Percentiles rank a stretch among this genome's conserved stretches.
Conservation (phyloP, 768 basidiomycete species). For the Cyathus striatus region DNA sequence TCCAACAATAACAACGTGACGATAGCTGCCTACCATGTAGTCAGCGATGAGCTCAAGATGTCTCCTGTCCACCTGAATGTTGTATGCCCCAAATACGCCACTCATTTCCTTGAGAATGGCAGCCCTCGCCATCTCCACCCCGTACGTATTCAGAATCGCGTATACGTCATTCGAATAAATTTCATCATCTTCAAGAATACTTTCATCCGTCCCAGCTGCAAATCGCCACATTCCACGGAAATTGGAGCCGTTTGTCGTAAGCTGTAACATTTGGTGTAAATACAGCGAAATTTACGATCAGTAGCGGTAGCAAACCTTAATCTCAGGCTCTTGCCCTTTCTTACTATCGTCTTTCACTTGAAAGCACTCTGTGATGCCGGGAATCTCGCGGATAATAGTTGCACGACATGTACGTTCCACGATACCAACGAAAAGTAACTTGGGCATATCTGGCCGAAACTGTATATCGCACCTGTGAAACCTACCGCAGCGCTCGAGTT, state of each 20-base stretch:
- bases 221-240: constrained; percentile 85
- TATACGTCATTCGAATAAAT: constrained; percentile 96
- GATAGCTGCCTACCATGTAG: constrained; percentile 85
- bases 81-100: constrained; percentile 91
- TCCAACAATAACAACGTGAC: neutral
- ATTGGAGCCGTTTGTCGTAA: constrained; percentile 92
- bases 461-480: too few species aligned
- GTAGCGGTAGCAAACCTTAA: constrained; percentile 34
- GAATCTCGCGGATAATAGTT: constrained; percentile 86
- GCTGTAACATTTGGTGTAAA: constrained; percentile 34
- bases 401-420: constrained; percentile 83
- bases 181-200: constrained; percentile 68
- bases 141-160: constrained; percentile 86
- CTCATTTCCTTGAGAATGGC: constrained; percentile 89
- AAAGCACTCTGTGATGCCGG: constrained; percentile 86
- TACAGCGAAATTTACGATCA: too few species aligned
- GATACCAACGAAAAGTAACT: constrained; percentile 89
- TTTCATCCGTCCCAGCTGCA: constrained; percentile 43
- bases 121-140: constrained; percentile 93
- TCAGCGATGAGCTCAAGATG: constrained; percentile 97
- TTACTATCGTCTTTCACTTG: constrained; percentile 57
- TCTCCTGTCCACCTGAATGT: constrained; percentile 89
- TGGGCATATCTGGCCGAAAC: constrained; percentile 87
- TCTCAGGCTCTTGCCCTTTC: constrained; percentile 40
- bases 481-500: too few species aligned